Evolutionary conservation across 306 rosid genomes (phyloP), one percentile per base, ranked within the genome.

Genomic region (Canavalia ensiformis): DNA sequence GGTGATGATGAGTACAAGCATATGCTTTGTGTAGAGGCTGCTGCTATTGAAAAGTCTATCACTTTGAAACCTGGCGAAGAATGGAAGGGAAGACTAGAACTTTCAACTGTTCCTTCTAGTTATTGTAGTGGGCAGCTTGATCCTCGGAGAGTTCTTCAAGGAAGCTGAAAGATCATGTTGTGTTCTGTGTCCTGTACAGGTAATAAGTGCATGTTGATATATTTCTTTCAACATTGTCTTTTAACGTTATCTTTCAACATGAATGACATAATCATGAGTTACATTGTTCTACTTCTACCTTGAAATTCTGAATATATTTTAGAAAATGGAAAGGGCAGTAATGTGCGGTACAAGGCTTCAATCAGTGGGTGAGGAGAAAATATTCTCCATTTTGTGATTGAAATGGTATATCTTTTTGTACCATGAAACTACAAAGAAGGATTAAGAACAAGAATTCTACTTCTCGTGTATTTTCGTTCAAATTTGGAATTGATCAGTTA

Each of bases 11-110:
- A 93, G 84, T 93, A 93, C 87, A 91, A 88, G 78, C 87, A 88
- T 77, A 88, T 91, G 97, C 87, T 93, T 58, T 91, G 96, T 50
- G 91, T 93, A 68, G 97, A 88, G 87, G 90, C 91, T 67, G 96
- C 97, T 52, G 88, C 89, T 73, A 68, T 90, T 51, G 96, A 93
- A 88, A 91, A 86, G 68, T 82, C 91, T 35, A 84, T 93, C 62
- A 86, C 94, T 34, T 80, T 93, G 88, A 93, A 90, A 85, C 94
- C 97, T 42, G 96, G 97, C 6, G 97, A 93, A 82, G 96, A 91
- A 86, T 93, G 97, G 97, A 91, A 74, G 81, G 97, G 96, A 82
- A 86, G 96, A 67, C 90, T 78, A 52, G 97, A 91, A 71, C 90
- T 91, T 68, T 89, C 96, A 71, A 88, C 92, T 31, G 94, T 91